phyloP scores from a whole-genome alignment of 176 grass and related monocot genomes.

The Ensete ventricosum region DNA sequence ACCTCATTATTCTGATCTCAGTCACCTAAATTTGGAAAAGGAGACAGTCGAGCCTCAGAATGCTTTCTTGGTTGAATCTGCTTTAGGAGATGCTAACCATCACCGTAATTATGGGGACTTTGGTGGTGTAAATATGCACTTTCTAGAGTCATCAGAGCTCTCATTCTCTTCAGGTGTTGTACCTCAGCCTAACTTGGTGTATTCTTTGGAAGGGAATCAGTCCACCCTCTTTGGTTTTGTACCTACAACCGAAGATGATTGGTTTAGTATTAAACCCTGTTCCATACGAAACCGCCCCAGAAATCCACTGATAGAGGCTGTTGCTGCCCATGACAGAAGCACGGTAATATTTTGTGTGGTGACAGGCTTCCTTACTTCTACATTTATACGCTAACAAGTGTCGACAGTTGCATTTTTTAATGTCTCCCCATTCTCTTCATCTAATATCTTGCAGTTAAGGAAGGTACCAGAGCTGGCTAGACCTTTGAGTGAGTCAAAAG shows the following conservation, averaged over 20 bases:
- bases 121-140: conserved; percentile 17
- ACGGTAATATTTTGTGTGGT: conserved; percentile 43
- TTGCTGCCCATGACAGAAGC: conserved; percentile 94
- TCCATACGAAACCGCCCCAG: conserved; percentile 75
- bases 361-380: not conserved
- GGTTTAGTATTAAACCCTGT: conserved; percentile 39
- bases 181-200: conserved; percentile 63
- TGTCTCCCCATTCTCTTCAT: not conserved
- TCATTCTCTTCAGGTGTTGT: conserved; percentile 49
- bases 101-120: conserved; percentile 12
- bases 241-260: conserved; percentile 34
- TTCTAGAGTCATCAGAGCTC: conserved; percentile 30
- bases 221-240: conserved; percentile 26
- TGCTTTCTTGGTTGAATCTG: not conserved
- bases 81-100: conserved; percentile 13
- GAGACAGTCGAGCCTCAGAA: conserved; percentile 18
- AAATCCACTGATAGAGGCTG: conserved; percentile 90
- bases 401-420: not conserved
- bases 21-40: conserved; percentile 27
- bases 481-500: not conserved
- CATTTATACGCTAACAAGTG: not conserved
- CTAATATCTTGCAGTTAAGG: not conserved
- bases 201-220: conserved; percentile 40
- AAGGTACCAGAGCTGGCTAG: not conserved
- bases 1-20: conserved; percentile 25